Evolutionary conservation across 306 rosid genomes (phyloP), one percentile per base, ranked within the genome.

Genomic region (Medicago arabica): DNA sequence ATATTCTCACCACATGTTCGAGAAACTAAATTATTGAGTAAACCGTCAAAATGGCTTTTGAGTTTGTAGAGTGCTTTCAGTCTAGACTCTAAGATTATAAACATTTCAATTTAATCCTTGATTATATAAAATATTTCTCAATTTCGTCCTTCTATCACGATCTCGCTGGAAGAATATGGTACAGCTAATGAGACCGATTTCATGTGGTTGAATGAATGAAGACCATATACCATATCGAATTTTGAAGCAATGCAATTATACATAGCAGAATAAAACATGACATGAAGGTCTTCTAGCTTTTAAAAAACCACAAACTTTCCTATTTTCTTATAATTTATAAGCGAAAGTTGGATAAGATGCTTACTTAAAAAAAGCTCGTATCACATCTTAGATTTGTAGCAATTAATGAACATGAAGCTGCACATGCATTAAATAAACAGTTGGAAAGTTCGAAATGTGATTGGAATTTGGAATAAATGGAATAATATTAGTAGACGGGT

Each of bases 361-460:
- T 72, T 80, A 57, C 23, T 65, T 15, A 34, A 34, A 61, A 61
- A 36, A 31, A 14, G 55, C 23, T 47, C 41, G 50, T 19, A 47
- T 39, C 75, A 25, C 47, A 57, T 57, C 65, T 49, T 23, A 50
- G 69, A 54, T 69, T 60, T 14, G 21, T 7, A 12, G 36, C 50
- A 50, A 78, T 60, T 60, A 58, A 67, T 80, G 75, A 68, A 15
- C 79, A 38, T 54, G 58, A 44, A 46, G 54, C 19, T 44, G 16
- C 63, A 66, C 83, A 54, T 71, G 62, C 36, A 44, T 43, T 36
- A 78, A 67, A 66, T 18, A 25, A 39, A 65, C 49, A 10, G 60
- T 74, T 74, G 74, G 76, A 84, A 76, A 78, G 67, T 78, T 58
- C 66, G 64, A 79, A 67, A 18, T 8, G 65, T 10, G 76, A 81